These are phyloP conservation scores for Proliferodiscus dingleyae DNA, from an alignment of 2,329 filamentous ascomycete species.

Conservation along the genomic window DNA sequence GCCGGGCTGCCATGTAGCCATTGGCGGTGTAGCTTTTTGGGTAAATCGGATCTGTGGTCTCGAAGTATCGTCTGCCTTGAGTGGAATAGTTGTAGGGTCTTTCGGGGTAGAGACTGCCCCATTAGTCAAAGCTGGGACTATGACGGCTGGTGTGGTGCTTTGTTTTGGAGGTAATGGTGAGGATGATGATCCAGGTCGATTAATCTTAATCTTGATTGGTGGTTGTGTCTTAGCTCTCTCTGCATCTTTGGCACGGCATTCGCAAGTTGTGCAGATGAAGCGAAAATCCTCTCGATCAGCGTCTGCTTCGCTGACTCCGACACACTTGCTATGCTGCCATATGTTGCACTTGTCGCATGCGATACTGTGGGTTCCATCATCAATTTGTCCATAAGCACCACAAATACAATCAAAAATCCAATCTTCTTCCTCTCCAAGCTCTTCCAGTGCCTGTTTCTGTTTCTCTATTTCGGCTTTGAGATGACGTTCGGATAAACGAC, in stretches of 20 bases:
- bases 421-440: conserved; percentile 64
- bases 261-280: conserved; percentile 78
- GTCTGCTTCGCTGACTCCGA: conserved; percentile 71
- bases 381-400: conserved; percentile 84
- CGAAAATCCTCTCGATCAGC: conserved; percentile 83
- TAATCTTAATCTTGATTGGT: conserved; percentile 51
- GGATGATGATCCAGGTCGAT: conserved; percentile 44
- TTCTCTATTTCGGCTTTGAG: conserved; percentile 79
- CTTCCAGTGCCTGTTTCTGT: conserved; percentile 69
- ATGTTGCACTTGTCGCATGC: conserved; percentile 91
- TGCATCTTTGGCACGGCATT: conserved; percentile 58
- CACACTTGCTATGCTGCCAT: conserved; percentile 95
- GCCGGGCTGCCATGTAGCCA: conserved; percentile 11
- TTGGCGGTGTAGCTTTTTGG: conserved; percentile 7
- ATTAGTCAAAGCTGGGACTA: conserved; percentile 10
- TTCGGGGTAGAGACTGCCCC: neutral
- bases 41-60: neutral
- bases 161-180: conserved; percentile 31
- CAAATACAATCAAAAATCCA: conserved; percentile 97
- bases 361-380: conserved; percentile 90
- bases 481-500: conserved; percentile 70
- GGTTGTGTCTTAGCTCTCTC: conserved; percentile 56
- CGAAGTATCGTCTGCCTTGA: neutral
- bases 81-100: neutral
- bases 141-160: conserved; percentile 15